Base-by-base conservation (phyloP, 1,284 basidiomycete genomes). In the Phlebopus sp. region DNA sequence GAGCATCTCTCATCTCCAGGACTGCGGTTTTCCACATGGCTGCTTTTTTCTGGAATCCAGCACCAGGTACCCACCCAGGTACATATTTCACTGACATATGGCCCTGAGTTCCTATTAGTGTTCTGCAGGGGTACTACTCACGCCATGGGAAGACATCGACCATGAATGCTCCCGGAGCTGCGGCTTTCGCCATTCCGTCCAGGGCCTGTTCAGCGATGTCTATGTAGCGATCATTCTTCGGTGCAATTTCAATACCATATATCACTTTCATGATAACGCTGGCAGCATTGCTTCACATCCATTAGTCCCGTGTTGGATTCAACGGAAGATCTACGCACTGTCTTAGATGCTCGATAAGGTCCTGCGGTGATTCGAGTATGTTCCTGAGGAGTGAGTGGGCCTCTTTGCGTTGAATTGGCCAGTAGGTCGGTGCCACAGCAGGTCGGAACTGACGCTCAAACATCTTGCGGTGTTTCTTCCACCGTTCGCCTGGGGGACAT, bases 401-500 rank as follows among this genome's bases (percentile, higher is more conserved):
- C 48, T 72, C 71, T 50, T 64, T 65, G 14, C 59, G 60, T 38
- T 75, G 71, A 31, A 71, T 59, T 13, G 69, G 64, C 68, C 69
- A 69, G 52, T 72, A 72, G 1, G 57, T 62, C 0, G 65, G 63
- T 1, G 66, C 65, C 2, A 64, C 60, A 0, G 64, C 62, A 21
- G 69, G 67, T 23, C 70, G 64, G 50, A 80, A 77, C 51, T 73
- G 67, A 6, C 66, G 61, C 49, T 77, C 70, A 48, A 78, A 77
- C 62, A 76, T 67, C 42, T 66, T 71, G 37, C 77, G 73, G 54
- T 78, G 73, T 29, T 66, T 67, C 42, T 66, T 72, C 78, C 78
- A 80, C 30, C 64, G 63, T 15, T 76, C 70, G 21, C 76, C 70
- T 72, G 27, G 8, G 9, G 10, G 27, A 6, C 34, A 40, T 17